A percentile compares a stretch with the other conserved stretches of the same genome.
phyloP scores from a whole-genome alignment of 2,329 filamentous ascomycete species.

The Ophiostoma perfectum region DNA sequence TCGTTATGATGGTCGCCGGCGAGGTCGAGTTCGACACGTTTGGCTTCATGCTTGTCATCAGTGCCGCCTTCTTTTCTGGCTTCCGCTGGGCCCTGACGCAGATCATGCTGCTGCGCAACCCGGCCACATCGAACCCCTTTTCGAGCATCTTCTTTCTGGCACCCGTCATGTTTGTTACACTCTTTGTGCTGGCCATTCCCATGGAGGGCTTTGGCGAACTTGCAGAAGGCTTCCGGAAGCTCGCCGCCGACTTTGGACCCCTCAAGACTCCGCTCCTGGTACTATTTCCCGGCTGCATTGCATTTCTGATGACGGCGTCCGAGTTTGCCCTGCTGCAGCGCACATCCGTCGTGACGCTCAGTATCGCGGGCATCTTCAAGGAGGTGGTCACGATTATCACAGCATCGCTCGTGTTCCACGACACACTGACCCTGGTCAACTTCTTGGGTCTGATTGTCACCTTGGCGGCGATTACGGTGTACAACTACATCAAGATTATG shows the following conservation, averaged over 20 bases:
- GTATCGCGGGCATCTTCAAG: constrained; percentile 97
- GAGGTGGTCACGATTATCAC: constrained; percentile 94
- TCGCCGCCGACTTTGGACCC: constrained; percentile 63
- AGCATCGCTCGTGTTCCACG: constrained; percentile 81
- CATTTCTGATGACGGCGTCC: constrained; percentile 93
- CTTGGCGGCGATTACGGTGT: constrained; percentile 75
- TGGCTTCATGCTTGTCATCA: constrained; percentile 89
- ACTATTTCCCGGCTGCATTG: constrained; percentile 82
- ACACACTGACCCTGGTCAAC: constrained; percentile 82
- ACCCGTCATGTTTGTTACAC: constrained; percentile 85
- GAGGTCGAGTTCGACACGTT: constrained; percentile 83
- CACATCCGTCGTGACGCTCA: constrained; percentile 91
- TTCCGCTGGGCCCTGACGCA: constrained; percentile 99
- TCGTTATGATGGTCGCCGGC: constrained; percentile 97
- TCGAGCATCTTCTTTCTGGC: constrained; percentile 97
- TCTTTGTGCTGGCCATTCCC: constrained; percentile 74
- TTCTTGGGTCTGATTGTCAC: constrained; percentile 82
- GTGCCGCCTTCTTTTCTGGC: constrained; percentile 88
- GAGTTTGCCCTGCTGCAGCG: constrained; percentile 94
- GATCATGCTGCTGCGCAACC: constrained; percentile 87
- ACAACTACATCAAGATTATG: constrained; percentile 90
- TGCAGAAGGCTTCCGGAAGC: constrained; percentile 55
- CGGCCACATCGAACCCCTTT: constrained; percentile 92
- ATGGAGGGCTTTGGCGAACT: constrained; percentile 75
- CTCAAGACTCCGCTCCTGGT: constrained; percentile 65